phyloP scores from a whole-genome alignment of 73 alveolate genomes.

The Paramecium primaurelia region DNA sequence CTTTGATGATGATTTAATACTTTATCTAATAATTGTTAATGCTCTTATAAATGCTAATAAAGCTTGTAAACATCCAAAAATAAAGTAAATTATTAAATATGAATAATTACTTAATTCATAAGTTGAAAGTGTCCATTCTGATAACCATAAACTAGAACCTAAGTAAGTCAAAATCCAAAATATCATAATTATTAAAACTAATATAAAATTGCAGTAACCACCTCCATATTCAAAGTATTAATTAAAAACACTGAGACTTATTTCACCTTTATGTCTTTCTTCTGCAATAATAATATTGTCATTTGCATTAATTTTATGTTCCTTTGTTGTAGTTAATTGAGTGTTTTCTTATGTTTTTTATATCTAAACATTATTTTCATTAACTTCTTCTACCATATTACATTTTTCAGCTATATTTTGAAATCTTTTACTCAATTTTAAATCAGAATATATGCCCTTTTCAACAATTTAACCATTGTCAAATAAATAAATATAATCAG shows the following conservation, averaged over 20 bases:
- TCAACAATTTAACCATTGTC: conserved; percentile 69
- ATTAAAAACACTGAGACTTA: neutral
- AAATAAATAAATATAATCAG: conserved; percentile 82
- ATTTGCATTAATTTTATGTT: neutral
- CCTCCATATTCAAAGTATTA: neutral
- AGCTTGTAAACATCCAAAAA: neutral
- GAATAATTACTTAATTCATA: neutral
- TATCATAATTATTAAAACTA: neutral
- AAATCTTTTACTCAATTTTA: neutral
- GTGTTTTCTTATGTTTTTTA: neutral
- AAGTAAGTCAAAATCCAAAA: neutral
- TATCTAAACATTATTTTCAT: neutral
- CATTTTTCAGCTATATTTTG: neutral
- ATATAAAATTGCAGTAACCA: neutral
- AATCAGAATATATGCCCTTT: conserved; percentile 71
- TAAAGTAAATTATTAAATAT: neutral
- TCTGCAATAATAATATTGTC: conserved; percentile 1
- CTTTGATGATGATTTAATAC: neutral
- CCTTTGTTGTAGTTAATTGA: neutral
- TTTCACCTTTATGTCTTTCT: conserved; percentile 17
- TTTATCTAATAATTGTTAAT: neutral
- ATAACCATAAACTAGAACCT: neutral
- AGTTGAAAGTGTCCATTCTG: neutral
- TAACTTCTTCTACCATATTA: neutral
- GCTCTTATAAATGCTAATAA: neutral